These are phyloP conservation scores for Globisporangium orthogonon DNA, from an alignment of 352 stramenopile species.

Conservation along the genomic window DNA sequence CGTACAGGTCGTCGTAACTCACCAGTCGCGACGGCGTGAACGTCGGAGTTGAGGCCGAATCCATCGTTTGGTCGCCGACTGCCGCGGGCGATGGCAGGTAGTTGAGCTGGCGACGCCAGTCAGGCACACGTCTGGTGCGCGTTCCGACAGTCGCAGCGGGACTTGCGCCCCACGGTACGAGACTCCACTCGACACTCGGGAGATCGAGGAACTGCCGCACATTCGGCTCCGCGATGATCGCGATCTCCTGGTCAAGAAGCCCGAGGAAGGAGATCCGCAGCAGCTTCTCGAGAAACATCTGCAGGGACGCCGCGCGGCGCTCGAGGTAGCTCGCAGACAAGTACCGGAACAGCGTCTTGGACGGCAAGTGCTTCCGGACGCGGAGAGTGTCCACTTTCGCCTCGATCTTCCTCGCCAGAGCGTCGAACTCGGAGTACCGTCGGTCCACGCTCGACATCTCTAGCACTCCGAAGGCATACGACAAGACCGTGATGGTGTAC, in stretches of 20 bases:
- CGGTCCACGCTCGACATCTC: slow-evolving; percentile 45
- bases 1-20: slow-evolving; percentile 18
- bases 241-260: slow-evolving; percentile 61
- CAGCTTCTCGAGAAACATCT: slow-evolving; percentile 57
- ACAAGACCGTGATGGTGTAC: slow-evolving; percentile 65
- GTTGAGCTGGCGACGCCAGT: slow-evolving; percentile 14
- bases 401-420: slow-evolving; percentile 42
- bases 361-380: slow-evolving; percentile 43
- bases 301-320: slow-evolving; percentile 41
- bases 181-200: slow-evolving; percentile 60
- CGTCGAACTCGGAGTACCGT: slow-evolving; percentile 69
- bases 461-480: slow-evolving; percentile 27
- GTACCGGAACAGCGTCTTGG: slow-evolving; percentile 71
- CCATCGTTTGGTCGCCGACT: slow-evolving; percentile 4
- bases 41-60: slow-evolving; percentile 4
- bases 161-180: slow-evolving; percentile 34
- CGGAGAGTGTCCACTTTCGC: slow-evolving; percentile 45
- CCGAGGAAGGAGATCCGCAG: slow-evolving; percentile 53
- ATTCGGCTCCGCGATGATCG: slow-evolving; percentile 55
- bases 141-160: background rate
- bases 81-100: slow-evolving; percentile 20
- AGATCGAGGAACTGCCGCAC: slow-evolving; percentile 64
- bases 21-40: slow-evolving; percentile 24
- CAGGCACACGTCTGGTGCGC: background rate
- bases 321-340: slow-evolving; percentile 53